These are phyloP conservation scores for Sporothrix brunneoviolacea DNA, from an alignment of 2,329 filamentous ascomycete species.

Conservation along the genomic window DNA sequence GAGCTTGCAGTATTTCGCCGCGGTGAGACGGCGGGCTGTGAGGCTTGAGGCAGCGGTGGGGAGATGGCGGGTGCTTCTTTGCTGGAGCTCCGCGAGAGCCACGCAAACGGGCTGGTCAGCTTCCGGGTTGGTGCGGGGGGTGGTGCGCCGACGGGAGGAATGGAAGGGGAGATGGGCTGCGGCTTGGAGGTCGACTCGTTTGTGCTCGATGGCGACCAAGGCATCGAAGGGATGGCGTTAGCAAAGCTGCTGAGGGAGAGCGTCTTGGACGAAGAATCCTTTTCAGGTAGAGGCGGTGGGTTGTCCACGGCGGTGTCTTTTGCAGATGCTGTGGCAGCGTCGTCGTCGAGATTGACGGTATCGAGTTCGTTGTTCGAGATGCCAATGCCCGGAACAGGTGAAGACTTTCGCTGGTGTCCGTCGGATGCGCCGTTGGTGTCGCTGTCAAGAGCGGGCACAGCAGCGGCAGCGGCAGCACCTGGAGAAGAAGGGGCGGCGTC, in stretches of 20 bases:
- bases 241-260: conserved; percentile 65
- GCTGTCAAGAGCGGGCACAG: not conserved
- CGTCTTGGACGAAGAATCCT: conserved; percentile 41
- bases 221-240: conserved; percentile 63
- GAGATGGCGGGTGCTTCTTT: conserved; percentile 43
- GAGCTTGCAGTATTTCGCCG: conserved; percentile 75
- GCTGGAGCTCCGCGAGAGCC: conserved; percentile 65
- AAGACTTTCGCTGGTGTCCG: conserved; percentile 27
- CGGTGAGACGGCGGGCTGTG: conserved; percentile 39
- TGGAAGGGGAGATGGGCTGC: conserved; percentile 26
- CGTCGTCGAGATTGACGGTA: conserved; percentile 62
- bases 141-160: conserved; percentile 28
- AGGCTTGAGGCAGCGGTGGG: conserved; percentile 41
- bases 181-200: conserved; percentile 41
- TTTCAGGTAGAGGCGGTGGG: conserved; percentile 21
- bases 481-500: not conserved
- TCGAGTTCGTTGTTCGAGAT: conserved; percentile 42
- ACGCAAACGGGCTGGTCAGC: conserved; percentile 80
- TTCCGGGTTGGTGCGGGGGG: conserved; percentile 49
- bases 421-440: conserved; percentile 2
- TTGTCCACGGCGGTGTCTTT: conserved; percentile 18
- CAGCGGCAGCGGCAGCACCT: no score
- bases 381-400: conserved; percentile 33
- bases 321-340: conserved; percentile 28
- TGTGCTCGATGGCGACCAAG: conserved; percentile 54